Conservation (phyloP, 805 yeast genomes). For the Starmerella gropengiesseri region DNA sequence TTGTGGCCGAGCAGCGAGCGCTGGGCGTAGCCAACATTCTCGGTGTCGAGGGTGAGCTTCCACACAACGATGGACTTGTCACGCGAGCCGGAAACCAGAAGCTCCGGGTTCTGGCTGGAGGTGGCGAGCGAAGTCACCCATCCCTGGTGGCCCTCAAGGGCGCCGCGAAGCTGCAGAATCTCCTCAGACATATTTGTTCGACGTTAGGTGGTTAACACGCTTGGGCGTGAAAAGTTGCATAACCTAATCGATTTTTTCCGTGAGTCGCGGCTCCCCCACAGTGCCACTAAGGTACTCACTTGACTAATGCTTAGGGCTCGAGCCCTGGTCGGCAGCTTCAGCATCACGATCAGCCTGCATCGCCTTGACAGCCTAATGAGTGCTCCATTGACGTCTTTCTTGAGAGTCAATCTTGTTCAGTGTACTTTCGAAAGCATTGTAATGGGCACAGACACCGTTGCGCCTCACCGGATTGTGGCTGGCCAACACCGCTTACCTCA, state of each 20-base stretch:
- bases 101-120: conserved; percentile 95
- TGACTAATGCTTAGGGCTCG: conserved; percentile 2
- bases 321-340: not conserved
- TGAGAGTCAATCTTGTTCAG: too few species aligned
- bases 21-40: conserved; percentile 96
- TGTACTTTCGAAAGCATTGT: too few species aligned
- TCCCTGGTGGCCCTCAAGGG: conserved; percentile 71
- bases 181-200: conserved; percentile 36
- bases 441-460: too few species aligned
- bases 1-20: conserved; percentile 97
- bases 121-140: conserved; percentile 99
- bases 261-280: conserved; percentile 20
- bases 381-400: too few species aligned
- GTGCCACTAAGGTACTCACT: conserved; percentile 20
- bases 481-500: too few species aligned
- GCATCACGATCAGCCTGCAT: not conserved
- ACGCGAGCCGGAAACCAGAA: conserved; percentile 95
- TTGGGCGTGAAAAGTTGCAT: conserved; percentile 3
- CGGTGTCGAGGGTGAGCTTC: conserved; percentile 93
- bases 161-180: conserved; percentile 99
- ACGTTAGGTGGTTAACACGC: conserved; percentile 11
- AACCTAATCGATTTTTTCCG: conserved; percentile 4
- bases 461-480: too few species aligned
- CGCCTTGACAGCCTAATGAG: not conserved
- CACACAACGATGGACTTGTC: conserved; percentile 97